Percentiles rank a stretch among this genome's conserved stretches.
These are phyloP conservation scores for Naganishia sp. DNA, from an alignment of 1,284 basidiomycete species.

Conservation along the genomic window DNA sequence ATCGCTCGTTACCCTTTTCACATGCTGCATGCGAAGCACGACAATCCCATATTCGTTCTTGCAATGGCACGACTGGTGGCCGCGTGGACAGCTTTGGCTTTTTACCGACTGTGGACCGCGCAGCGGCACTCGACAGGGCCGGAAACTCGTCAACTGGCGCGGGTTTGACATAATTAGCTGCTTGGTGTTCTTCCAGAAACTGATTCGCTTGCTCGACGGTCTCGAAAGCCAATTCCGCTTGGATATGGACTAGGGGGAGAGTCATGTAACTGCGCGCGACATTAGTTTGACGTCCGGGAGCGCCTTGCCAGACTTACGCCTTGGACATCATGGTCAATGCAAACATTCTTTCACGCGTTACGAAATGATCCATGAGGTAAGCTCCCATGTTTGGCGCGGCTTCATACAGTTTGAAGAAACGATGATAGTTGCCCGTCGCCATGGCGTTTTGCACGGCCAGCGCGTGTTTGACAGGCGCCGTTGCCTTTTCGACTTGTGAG, in stretches of 20 bases:
- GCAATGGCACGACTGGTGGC: constrained; percentile 38
- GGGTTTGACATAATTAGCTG: constrained; percentile 63
- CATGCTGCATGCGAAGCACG: constrained; percentile 55
- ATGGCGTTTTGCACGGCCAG: constrained; percentile 83
- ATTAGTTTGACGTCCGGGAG: constrained; percentile 12
- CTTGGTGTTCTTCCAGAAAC: constrained; percentile 73
- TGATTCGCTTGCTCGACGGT: constrained; percentile 55
- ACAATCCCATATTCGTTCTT: constrained; percentile 56
- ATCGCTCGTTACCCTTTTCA: constrained; percentile 53
- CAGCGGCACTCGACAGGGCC: constrained; percentile 2
- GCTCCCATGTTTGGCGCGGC: constrained; percentile 94
- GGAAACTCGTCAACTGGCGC: constrained; percentile 32
- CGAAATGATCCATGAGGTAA: constrained; percentile 99
- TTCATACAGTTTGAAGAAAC: constrained; percentile 82
- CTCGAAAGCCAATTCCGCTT: constrained; percentile 81
- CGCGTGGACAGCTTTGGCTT: constrained; percentile 35
- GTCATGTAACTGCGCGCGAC: constrained; percentile 66
- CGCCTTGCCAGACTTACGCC: constrained; percentile 65
- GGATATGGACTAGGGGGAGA: constrained; percentile 74
- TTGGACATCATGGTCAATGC: constrained; percentile 88
- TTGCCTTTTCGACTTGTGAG: constrained; percentile 81
- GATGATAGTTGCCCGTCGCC: constrained; percentile 90
- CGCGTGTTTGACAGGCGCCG: constrained; percentile 80
- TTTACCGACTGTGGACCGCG: background rate
- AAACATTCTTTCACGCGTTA: constrained; percentile 83